Evolutionary conservation across 495 filamentous ascomycete genomes (phyloP).

Genomic region (Rhypophila decipiens): DNA sequence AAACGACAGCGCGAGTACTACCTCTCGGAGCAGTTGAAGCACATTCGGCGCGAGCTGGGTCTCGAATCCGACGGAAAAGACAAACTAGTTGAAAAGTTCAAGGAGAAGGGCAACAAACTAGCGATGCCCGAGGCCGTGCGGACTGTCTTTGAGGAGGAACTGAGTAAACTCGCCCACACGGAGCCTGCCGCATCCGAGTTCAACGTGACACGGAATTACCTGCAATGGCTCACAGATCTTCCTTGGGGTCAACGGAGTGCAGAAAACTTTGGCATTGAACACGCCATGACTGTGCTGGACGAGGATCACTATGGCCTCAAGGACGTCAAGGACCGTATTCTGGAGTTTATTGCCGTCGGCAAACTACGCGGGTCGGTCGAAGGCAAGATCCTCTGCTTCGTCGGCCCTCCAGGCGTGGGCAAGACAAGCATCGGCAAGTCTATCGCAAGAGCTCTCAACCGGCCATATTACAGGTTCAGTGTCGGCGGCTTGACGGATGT

Average conservation of each 20-base stretch:
- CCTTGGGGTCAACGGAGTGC: slow-evolving; percentile 95
- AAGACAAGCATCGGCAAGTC: slow-evolving; percentile 99
- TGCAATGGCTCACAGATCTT: slow-evolving; percentile 97
- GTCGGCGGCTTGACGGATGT: slow-evolving; percentile 96
- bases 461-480: slow-evolving; percentile 96
- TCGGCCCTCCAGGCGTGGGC: slow-evolving; percentile 90
- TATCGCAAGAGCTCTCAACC: slow-evolving; percentile 87
- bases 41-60: slow-evolving; percentile 90
- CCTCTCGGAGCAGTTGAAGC: slow-evolving; percentile 99
- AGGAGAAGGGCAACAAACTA: slow-evolving; percentile 86
- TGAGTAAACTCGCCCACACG: slow-evolving; percentile 92
- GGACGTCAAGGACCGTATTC: slow-evolving; percentile 97
- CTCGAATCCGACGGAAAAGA: slow-evolving; percentile 98
- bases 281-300: slow-evolving; percentile 86
- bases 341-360: slow-evolving; percentile 98
- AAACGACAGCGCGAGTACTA: slow-evolving; percentile 98
- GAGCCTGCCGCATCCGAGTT: slow-evolving; percentile 96
- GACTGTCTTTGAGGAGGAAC: slow-evolving; percentile 96
- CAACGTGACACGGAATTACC: slow-evolving; percentile 98
- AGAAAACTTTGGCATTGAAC: slow-evolving; percentile 91
- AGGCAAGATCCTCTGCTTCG: slow-evolving; percentile 97
- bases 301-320: slow-evolving; percentile 97
- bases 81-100: slow-evolving; percentile 94
- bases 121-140: slow-evolving; percentile 95
- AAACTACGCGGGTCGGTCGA: slow-evolving; percentile 96